Percentiles rank a stretch among this genome's conserved stretches.
Conservation (phyloP, 2,329 filamentous ascomycete species). For the Monosporascus sp. region DNA sequence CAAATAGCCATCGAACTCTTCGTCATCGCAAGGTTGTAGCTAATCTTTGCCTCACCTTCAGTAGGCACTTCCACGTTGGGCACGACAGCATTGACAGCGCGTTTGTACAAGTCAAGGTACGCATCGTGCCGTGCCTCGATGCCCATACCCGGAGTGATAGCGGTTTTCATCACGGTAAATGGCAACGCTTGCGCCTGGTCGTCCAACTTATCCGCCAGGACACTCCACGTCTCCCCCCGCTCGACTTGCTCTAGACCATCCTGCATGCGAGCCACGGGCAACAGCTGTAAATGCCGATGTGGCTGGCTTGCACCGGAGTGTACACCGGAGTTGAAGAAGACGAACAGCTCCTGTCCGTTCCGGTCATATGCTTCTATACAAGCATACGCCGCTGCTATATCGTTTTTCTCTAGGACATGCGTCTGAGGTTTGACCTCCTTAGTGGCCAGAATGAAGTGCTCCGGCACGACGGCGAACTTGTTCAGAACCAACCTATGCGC, state of each 20-base stretch:
- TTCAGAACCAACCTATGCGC: slow-evolving; percentile 64
- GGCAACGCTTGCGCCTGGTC: slow-evolving; percentile 25
- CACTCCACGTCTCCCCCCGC: slow-evolving; percentile 35
- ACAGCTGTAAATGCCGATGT: slow-evolving; percentile 66
- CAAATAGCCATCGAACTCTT: slow-evolving; percentile 45
- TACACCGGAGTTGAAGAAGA: slow-evolving; percentile 65
- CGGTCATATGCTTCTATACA: slow-evolving; percentile 53
- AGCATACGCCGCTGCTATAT: slow-evolving; percentile 55
- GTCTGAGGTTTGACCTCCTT: slow-evolving; percentile 59
- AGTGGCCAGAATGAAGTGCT: slow-evolving; percentile 69
- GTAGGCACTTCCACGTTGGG: slow-evolving; percentile 14
- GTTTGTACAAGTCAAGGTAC: slow-evolving; percentile 44
- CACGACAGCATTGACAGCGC: slow-evolving; percentile 27
- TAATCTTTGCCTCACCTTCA: slow-evolving; percentile 44
- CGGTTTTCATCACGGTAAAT: slow-evolving; percentile 39
- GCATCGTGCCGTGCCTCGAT: slow-evolving; percentile 30
- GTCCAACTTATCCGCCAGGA: slow-evolving; percentile 39
- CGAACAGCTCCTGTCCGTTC: slow-evolving; percentile 42
- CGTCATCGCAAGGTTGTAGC: slow-evolving; percentile 61
- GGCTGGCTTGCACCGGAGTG: slow-evolving; percentile 67
- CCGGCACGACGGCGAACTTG: slow-evolving; percentile 66
- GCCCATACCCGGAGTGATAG: slow-evolving; percentile 29
- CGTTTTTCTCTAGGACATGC: slow-evolving; percentile 52
- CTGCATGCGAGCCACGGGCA: slow-evolving; percentile 60
- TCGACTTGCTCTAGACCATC: slow-evolving; percentile 36